Evolutionary conservation across 306 rosid species (phyloP).

Genomic region (Cucumis sativus): Cucumber_9930_V3 NC_026655.2:22697501-22698000

Average conservation of each 20-base stretch:
- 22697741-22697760: not conserved
- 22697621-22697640: slow-evolving; percentile 37
- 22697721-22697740: not conserved
- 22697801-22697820: not conserved
- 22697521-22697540: slow-evolving; percentile 77
- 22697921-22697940: not conserved
- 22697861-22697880: not conserved
- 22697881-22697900: not conserved
- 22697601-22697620: slow-evolving; percentile 41
- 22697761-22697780: not conserved
- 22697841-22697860: not conserved
- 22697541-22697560: slow-evolving; percentile 67
- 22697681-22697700: not conserved
- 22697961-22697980: not conserved
- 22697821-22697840: not conserved
- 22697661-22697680: not conserved
- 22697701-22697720: not conserved
- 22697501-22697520: slow-evolving; percentile 38
- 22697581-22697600: slow-evolving; percentile 18
- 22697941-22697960: not conserved
- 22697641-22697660: slow-evolving; percentile 59
- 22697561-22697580: slow-evolving; percentile 17
- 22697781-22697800: not conserved
- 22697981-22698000: not conserved
- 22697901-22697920: not conserved